These are phyloP conservation scores for Jatropha podagrica DNA, from an alignment of 441 rosid species.

Conservation along the genomic window DNA sequence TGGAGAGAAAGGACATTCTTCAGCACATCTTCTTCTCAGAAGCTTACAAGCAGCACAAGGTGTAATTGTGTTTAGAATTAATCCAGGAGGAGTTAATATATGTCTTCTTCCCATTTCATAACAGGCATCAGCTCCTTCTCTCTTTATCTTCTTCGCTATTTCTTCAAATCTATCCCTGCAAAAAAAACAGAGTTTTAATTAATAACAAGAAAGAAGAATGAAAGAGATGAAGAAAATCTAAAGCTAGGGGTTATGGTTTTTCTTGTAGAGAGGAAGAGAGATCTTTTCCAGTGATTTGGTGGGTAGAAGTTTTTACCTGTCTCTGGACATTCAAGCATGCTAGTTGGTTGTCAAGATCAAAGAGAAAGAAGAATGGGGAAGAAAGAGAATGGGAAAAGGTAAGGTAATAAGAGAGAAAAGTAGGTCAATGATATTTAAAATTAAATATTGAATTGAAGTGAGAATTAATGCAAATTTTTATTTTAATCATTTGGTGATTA, in stretches of 20 bases:
- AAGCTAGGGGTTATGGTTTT: not conserved
- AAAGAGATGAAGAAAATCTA: not conserved
- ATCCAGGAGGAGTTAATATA: conserved; percentile 67
- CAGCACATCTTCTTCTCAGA: conserved; percentile 81
- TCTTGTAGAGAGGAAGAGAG: not conserved
- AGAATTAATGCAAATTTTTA: not conserved
- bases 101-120: conserved; percentile 64
- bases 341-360: conserved; percentile 12
- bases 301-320: conserved; percentile 51
- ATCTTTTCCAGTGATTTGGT: conserved; percentile 17
- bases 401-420: conserved; percentile 42
- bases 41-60: conserved; percentile 98
- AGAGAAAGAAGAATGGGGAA: conserved; percentile 12
- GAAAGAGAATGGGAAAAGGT: conserved; percentile 47
- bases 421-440: conserved; percentile 26
- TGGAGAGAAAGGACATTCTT: conserved; percentile 90
- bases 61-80: conserved; percentile 69
- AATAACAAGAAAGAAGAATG: not conserved
- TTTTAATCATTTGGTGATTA: too few species aligned
- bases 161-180: conserved; percentile 58
- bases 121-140: conserved; percentile 61
- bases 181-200: not conserved
- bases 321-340: conserved; percentile 98
- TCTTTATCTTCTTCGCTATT: conserved; percentile 77
- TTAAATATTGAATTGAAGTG: not conserved